Evolutionary conservation across 1,284 basidiomycete genomes (phyloP).

Genomic region (Cryptococcus jaspeensis): DNA sequence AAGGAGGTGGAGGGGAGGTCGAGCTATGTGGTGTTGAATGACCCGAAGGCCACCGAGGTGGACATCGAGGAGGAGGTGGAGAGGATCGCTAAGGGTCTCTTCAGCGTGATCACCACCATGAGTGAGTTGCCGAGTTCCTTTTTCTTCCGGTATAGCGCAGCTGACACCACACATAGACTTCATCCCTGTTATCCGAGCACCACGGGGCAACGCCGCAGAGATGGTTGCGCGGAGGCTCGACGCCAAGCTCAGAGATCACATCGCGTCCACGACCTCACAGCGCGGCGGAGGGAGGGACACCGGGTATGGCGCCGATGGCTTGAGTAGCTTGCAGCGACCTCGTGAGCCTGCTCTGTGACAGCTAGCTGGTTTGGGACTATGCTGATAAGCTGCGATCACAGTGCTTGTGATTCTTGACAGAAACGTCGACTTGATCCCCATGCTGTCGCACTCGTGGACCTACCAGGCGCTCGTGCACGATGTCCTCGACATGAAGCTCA

Average conservation of each 20-base stretch:
- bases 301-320: slow-evolving; percentile 63
- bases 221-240: slow-evolving; percentile 97
- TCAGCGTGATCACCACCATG: slow-evolving; percentile 88
- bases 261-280: slow-evolving; percentile 69
- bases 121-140: slow-evolving; percentile 56
- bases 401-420: slow-evolving; percentile 92
- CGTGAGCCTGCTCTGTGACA: slow-evolving; percentile 55
- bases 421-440: slow-evolving; percentile 91
- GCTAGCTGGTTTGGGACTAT: background rate
- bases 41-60: slow-evolving; percentile 84
- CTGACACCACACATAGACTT: slow-evolving; percentile 60
- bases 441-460: slow-evolving; percentile 97
- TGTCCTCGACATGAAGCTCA: slow-evolving; percentile 94
- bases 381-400: slow-evolving; percentile 41
- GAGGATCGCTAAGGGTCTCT: slow-evolving; percentile 83
- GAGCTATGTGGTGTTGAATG: slow-evolving; percentile 83
- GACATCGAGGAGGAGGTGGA: slow-evolving; percentile 94
- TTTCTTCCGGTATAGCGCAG: background rate
- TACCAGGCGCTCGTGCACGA: slow-evolving; percentile 98
- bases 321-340: slow-evolving; percentile 67
- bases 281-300: slow-evolving; percentile 50
- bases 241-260: slow-evolving; percentile 84
- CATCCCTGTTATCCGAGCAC: slow-evolving; percentile 92
- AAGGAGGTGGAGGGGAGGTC: slow-evolving; percentile 48
- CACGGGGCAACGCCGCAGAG: slow-evolving; percentile 94